These are phyloP conservation scores for Trichoderma gracile DNA, from an alignment of 2,329 filamentous ascomycete species.

Conservation along the genomic window DNA sequence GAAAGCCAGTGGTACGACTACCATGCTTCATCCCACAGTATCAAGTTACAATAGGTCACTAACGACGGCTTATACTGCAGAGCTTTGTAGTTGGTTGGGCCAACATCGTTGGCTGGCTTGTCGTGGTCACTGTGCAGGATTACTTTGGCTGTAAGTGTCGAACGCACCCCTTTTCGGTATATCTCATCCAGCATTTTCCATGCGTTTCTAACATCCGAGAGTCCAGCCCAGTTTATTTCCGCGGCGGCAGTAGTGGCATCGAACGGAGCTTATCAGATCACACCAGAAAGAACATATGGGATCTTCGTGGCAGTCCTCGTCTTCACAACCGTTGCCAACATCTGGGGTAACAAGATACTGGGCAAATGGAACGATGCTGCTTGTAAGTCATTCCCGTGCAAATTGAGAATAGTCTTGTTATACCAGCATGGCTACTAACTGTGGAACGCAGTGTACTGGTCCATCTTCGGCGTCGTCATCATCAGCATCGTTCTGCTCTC, in stretches of 20 bases:
- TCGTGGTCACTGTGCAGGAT: slow-evolving; percentile 16
- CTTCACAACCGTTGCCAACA: slow-evolving; percentile 16
- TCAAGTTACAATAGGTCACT: neutral
- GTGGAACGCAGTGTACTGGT: slow-evolving; percentile 5
- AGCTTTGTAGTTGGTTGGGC: slow-evolving; percentile 20
- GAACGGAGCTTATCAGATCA: slow-evolving; percentile 16
- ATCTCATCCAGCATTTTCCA: neutral
- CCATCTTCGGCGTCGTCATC: slow-evolving; percentile 8
- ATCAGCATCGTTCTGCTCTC: slow-evolving; percentile 16
- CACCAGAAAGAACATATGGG: slow-evolving; percentile 5
- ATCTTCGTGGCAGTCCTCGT: slow-evolving; percentile 18
- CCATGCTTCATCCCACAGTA: too few relatives aligned
- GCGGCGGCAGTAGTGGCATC: slow-evolving; percentile 17
- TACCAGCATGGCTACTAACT: neutral
- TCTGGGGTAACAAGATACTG: slow-evolving; percentile 14
- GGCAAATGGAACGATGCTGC: slow-evolving; percentile 18
- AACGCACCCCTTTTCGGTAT: neutral
- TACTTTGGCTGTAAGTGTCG: slow-evolving; percentile 18
- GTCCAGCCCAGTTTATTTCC: slow-evolving; percentile 14
- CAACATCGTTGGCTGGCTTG: slow-evolving; percentile 17
- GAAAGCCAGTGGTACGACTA: slow-evolving; percentile 4
- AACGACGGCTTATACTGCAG: neutral
- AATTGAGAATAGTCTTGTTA: neutral
- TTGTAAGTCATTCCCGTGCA: neutral
- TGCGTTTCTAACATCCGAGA: neutral